Evolutionary conservation across 2,329 filamentous ascomycete species (phyloP), one percentile per base, ranked within the genome.

Genomic region (Hymenoscyphus albidus): DNA sequence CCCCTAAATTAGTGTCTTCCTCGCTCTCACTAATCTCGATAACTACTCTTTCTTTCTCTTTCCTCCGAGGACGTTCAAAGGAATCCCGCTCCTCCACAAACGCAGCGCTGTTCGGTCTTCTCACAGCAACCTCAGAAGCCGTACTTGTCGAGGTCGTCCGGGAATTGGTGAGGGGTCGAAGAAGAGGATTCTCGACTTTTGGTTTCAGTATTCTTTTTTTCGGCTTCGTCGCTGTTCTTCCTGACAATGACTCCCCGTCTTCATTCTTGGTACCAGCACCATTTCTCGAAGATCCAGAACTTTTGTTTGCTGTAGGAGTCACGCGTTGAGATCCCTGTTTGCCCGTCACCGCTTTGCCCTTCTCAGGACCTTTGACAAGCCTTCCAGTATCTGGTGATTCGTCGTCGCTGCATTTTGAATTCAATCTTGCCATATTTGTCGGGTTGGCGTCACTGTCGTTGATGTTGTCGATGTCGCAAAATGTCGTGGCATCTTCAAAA

Each of bases 1-100:
- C 73, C 0, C 73, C 74, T 2, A 75, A 13, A 12, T 63, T 68
- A 54, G 70, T 70, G 12, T 54, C 48, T 3, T 32, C 54, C 27
- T 63, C 42, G 18, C 57, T 42, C 14, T 63, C 44, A 13, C n/a
- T 54, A 6, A 58, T 39, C 27, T 62, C 61, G 31, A 44, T 58
- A 18, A n/a, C n/a, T 16, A 42, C 44, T n/a, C 56, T 59, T 18
- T 10, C 35, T 35, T 40, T 57, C 22, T 27, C 18, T 16, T 22
- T 56, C 44, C 31, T 62, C n/a, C 38, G 35, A 5, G 60, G 32
- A 35, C 27, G 32, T 9, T 40, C 32, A 12, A 58, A 12, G 16
- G 51, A 38, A 27, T 59, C 61, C 39, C 31, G 48, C 18, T 58
- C 40, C 40, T 51, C 56, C 5, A 56, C 16, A 18, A 62, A n/a